Percentiles rank a stretch among this genome's conserved stretches.
These are phyloP conservation scores for Phaeophleospora eucalypticola DNA, from an alignment of 2,329 filamentous ascomycete genomes.

Conservation along the genomic window DNA sequence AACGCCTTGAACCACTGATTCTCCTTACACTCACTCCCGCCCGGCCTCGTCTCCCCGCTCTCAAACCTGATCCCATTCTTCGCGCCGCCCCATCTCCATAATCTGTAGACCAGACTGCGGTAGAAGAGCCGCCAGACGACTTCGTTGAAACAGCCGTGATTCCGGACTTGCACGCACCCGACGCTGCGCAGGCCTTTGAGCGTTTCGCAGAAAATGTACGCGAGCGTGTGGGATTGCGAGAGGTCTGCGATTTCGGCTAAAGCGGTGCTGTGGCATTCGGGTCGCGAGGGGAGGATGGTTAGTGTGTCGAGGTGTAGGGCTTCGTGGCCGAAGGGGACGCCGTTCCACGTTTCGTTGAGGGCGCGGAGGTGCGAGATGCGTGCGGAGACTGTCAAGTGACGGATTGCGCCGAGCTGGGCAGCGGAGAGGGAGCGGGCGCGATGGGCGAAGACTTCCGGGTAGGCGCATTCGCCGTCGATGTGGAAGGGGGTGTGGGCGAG, in stretches of 20 bases:
- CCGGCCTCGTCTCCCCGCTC: slow-evolving; percentile 13
- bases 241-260: slow-evolving; percentile 36
- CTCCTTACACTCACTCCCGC: slow-evolving; percentile 8
- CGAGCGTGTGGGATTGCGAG: slow-evolving; percentile 33
- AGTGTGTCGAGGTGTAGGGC: slow-evolving; percentile 30
- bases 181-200: slow-evolving; percentile 31
- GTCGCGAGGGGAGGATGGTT: slow-evolving; percentile 30
- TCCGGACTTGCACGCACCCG: slow-evolving; percentile 28
- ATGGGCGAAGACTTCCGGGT: slow-evolving; percentile 28
- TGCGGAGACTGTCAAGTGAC: slow-evolving; percentile 32
- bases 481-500: slow-evolving; percentile 29
- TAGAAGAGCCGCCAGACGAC: slow-evolving; percentile 35
- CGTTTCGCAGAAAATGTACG: slow-evolving; percentile 36
- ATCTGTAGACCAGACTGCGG: slow-evolving; percentile 29
- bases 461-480: slow-evolving; percentile 22
- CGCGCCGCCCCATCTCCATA: slow-evolving; percentile 35
- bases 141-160: slow-evolving; percentile 32
- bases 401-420: slow-evolving; percentile 26
- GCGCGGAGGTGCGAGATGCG: slow-evolving; percentile 30
- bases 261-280: slow-evolving; percentile 24
- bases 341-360: slow-evolving; percentile 34
- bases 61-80: slow-evolving; percentile 30
- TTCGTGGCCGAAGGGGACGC: slow-evolving; percentile 32
- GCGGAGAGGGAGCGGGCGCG: slow-evolving; percentile 19
- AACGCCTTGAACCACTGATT: slow-evolving; percentile 20